Evolutionary conservation across 2,329 filamentous ascomycete species (phyloP), one percentile per base, ranked within the genome.

Genomic region (Epichloe sibirici): DNA sequence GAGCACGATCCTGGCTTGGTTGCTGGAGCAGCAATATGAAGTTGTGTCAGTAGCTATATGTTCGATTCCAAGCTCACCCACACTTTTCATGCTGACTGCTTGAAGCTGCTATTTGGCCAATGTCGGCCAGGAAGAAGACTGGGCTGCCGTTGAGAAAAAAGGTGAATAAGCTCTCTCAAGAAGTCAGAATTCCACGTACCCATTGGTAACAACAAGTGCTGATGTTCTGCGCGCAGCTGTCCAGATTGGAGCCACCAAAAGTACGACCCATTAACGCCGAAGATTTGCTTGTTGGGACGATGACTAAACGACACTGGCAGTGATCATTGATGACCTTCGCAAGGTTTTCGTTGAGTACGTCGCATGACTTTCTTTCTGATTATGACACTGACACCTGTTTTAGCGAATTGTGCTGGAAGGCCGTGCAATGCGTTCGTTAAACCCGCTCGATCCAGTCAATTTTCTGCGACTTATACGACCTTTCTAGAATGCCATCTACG

Each of bases 121-220:
- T 21, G 48, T 50, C 23, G 83, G 84, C 46, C 83, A 87, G 68
- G 78, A 81, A 59, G 84, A 88, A 70, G 83, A 88, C 69, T 88
- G 79, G 59, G 76, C 78, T 53, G 81, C 77, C 53, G 86, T 83
- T 49, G 79, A 85, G 70, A 75, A 76, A 61, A 88, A 88, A 75
- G 85, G 85, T 48, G 23, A 48, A 11, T 31, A n/a, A 2, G 51
- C 58, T 63, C 17, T 52, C 49, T 45, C 58, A 66, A n/a, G 62
- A 64, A n/a, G 65, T 64, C 38, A 60, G 65, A 51, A 12, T 25
- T 15, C 15, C n/a, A 5, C 31, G 15, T 23, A 2, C 28, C 7
- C n/a, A 8, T 40, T 17, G 35, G 13, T 9, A 28, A 28, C 9
- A 48, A 48, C 34, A 9, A 39, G 46, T 23, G 21, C 46, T 48